A percentile compares a stretch with the other conserved stretches of the same genome.
Conservation (phyloP, 163 green algal genomes). For the Chlorella variabilis region DNA sequence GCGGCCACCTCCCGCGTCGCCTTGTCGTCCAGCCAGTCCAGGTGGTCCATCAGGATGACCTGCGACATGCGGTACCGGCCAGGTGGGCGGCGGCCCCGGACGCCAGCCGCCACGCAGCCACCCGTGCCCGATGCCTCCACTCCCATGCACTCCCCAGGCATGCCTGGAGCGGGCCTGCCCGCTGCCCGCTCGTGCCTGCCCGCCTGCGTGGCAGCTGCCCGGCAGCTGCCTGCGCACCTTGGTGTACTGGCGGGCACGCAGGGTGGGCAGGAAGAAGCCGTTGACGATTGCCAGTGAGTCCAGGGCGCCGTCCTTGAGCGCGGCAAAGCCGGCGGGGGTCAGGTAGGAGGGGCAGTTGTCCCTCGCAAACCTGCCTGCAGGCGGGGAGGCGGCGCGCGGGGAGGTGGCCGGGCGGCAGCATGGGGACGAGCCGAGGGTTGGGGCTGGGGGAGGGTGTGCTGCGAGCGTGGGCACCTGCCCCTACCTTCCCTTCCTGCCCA, state of each 20-base stretch:
- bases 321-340: constrained; percentile 67
- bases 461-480: too few species aligned
- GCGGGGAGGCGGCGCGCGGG: neutral
- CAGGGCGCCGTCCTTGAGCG: constrained; percentile 67
- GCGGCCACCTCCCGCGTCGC: constrained; percentile 64
- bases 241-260: constrained; percentile 90
- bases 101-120: too few species aligned
- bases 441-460: too few species aligned
- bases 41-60: constrained; percentile 99
- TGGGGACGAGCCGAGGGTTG: neutral
- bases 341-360: constrained; percentile 97
- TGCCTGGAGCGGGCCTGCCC: too few species aligned
- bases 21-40: constrained; percentile 91
- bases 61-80: too few species aligned
- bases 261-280: constrained; percentile 89
- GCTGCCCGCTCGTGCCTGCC: too few species aligned
- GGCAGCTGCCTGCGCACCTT: constrained; percentile 75
- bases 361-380: constrained; percentile 74
- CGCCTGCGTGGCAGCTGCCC: neutral
- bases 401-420: neutral
- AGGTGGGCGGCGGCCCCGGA: too few species aligned
- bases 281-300: constrained; percentile 82
- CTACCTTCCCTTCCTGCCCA: too few species aligned
- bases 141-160: too few species aligned
- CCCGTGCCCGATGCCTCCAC: too few species aligned